phyloP scores from a whole-genome alignment of 306 rosid genomes.

The Quercus gilva region DNA sequence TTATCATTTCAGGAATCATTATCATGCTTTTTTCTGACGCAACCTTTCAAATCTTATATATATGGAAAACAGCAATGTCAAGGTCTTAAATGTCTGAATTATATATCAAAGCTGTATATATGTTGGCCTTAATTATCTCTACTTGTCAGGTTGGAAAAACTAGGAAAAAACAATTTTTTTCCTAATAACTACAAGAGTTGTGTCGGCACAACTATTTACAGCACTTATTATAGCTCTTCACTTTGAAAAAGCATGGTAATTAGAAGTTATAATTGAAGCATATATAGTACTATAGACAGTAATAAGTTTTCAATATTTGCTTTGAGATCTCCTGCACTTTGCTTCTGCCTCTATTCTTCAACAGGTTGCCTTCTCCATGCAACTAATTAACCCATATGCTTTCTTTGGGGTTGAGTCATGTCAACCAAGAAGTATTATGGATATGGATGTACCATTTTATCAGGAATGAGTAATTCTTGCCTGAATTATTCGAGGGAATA shows the following conservation, averaged over 20 bases:
- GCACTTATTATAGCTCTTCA: not conserved
- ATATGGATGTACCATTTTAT: conserved; percentile 9
- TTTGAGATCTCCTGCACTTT: not conserved
- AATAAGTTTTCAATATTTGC: not conserved
- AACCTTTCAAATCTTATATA: not conserved
- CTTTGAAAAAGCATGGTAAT: not conserved
- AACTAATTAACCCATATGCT: not conserved
- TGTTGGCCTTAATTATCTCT: not conserved
- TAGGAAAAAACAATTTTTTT: not conserved
- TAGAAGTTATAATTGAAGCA: not conserved
- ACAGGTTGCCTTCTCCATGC: conserved; percentile 17
- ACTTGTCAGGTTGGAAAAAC: not conserved
- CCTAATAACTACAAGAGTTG: not conserved
- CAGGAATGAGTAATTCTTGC: conserved; percentile 14
- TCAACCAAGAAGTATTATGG: conserved; percentile 4
- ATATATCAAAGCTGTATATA: too few relatives aligned
- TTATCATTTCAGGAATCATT: not conserved
- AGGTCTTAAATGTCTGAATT: too few relatives aligned
- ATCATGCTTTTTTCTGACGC: not conserved
- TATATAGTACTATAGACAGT: not conserved
- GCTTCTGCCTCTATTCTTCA: not conserved
- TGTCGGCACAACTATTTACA: not conserved
- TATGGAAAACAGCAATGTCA: not conserved
- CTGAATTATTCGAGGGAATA: conserved; percentile 35
- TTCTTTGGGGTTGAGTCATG: conserved; percentile 18